Percentiles rank a stretch among this genome's conserved stretches.
phyloP scores from a whole-genome alignment of 257 asterid genomes.

The Solanum virginianum region DNA sequence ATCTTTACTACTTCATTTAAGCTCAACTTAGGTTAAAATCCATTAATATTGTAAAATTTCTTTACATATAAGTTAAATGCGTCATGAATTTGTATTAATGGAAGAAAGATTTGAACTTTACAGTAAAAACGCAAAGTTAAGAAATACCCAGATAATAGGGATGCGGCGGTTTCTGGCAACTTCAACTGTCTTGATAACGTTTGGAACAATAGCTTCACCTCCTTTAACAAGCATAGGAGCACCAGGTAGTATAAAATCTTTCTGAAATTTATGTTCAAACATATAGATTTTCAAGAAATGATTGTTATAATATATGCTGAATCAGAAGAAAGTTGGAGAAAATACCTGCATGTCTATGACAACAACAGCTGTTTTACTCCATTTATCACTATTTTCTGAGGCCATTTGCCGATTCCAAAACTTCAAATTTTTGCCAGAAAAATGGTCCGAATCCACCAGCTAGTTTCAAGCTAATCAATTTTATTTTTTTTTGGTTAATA shows the following conservation, averaged over 20 bases:
- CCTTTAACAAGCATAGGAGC: constrained; percentile 55
- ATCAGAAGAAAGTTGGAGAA: neutral
- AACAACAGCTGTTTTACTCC: constrained; percentile 71
- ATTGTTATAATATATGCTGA: neutral
- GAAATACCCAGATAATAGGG: constrained; percentile 67
- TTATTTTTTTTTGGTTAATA: neutral
- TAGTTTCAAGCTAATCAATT: neutral
- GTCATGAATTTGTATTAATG: neutral
- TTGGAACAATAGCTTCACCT: constrained; percentile 56
- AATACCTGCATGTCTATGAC: constrained; percentile 87
- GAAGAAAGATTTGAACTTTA: neutral
- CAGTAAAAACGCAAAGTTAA: neutral
- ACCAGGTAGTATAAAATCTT: constrained; percentile 61
- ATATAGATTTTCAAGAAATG: neutral
- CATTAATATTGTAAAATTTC: neutral
- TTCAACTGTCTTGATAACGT: constrained; percentile 56
- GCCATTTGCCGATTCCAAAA: constrained; percentile 25
- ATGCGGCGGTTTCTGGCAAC: constrained; percentile 57
- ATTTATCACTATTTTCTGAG: constrained; percentile 16
- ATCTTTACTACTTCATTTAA: neutral
- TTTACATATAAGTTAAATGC: neutral
- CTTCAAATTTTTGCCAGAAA: neutral
- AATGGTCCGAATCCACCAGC: neutral
- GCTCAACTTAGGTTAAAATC: neutral
- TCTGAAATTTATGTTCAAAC: constrained; percentile 23